Evolutionary conservation across 345 rosid species (phyloP).

Genomic region (Jatropha curcas): DNA sequence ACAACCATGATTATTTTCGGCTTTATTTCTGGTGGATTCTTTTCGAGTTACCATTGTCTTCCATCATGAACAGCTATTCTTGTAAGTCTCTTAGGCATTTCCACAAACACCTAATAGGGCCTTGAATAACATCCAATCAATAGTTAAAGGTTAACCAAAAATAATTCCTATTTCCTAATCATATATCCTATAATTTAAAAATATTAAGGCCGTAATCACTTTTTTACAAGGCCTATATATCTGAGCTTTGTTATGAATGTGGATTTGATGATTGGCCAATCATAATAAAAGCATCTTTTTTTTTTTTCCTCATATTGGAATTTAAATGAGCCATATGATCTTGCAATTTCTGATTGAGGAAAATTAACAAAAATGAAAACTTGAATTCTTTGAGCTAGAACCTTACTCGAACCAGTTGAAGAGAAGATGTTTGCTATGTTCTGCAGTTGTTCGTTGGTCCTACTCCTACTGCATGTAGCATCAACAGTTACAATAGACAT

Average conservation of each 20-base stretch:
- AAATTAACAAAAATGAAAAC: neutral
- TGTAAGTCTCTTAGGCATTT: neutral
- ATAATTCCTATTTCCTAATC: too few relatives aligned
- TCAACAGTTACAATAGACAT: neutral
- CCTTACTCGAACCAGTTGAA: conserved; percentile 8
- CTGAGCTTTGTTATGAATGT: too few relatives aligned
- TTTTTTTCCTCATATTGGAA: too few relatives aligned
- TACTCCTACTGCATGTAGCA: neutral
- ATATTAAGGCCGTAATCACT: too few relatives aligned
- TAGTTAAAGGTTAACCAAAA: too few relatives aligned
- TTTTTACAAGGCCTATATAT: too few relatives aligned
- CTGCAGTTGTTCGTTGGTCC: conserved; percentile 10
- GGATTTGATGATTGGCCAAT: too few relatives aligned
- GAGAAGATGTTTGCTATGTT: conserved; percentile 39
- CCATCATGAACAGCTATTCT: neutral
- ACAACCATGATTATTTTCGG: neutral
- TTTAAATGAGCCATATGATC: neutral
- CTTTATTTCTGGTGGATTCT: neutral
- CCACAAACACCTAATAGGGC: neutral
- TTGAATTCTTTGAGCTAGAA: neutral
- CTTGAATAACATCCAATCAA: neutral
- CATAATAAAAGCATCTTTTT: too few relatives aligned
- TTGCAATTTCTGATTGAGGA: neutral
- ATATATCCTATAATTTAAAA: too few relatives aligned
- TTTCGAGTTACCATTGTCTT: neutral